Evolutionary conservation across 345 rosid species (phyloP).

Genomic region (Citropsis articulata): DNA sequence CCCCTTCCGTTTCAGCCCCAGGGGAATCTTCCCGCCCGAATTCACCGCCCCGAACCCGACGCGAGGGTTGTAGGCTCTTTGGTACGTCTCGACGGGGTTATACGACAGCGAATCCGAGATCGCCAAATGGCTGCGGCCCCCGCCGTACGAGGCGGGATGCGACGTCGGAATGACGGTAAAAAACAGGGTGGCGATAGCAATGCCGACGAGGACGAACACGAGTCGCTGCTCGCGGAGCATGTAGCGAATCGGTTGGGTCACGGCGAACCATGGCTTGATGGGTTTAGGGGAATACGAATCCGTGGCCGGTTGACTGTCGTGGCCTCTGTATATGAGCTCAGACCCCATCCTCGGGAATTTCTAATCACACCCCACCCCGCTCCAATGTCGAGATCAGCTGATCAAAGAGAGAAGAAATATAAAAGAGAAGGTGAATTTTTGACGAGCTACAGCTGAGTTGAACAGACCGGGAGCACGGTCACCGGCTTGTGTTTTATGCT

Average conservation of each 20-base stretch:
- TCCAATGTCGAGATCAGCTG: background rate
- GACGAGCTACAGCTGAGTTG: background rate
- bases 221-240: conserved; percentile 93
- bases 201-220: conserved; percentile 76
- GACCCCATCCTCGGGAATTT: conserved; percentile 50
- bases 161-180: conserved; percentile 55
- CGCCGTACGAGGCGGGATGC: conserved; percentile 10
- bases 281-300: conserved; percentile 72
- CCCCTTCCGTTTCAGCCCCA: conserved; percentile 80
- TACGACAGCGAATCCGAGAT: conserved; percentile 31
- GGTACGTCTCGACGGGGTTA: conserved; percentile 19
- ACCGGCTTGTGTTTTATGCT: conserved; percentile 1
- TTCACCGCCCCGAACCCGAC: conserved; percentile 33
- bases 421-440: background rate
- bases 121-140: conserved; percentile 11
- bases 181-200: conserved; percentile 71
- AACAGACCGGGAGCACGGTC: conserved; percentile 3
- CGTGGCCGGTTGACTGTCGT: conserved; percentile 49
- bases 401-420: background rate
- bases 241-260: conserved; percentile 68
- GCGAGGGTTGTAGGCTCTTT: conserved; percentile 33
- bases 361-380: background rate
- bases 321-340: conserved; percentile 80
- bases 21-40: conserved; percentile 74
- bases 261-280: conserved; percentile 62